Evolutionary conservation across 129 eudicot genomes (phyloP).

Genomic region (Artemisia argyi): DNA sequence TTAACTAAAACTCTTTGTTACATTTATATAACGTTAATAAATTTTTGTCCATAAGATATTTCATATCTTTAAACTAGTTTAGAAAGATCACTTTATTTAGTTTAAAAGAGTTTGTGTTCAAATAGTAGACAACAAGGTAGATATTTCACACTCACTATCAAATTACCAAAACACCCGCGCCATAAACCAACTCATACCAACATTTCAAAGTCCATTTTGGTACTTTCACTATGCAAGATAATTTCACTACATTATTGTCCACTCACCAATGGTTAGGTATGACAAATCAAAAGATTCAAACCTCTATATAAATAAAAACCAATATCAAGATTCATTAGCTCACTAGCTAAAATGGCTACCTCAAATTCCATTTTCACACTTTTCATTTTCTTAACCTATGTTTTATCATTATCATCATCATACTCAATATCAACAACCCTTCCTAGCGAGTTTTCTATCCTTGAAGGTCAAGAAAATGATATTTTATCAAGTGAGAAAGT

Average conservation of each 20-base stretch:
- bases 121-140: slow-evolving; percentile 29
- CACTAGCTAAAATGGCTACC: slow-evolving; percentile 38
- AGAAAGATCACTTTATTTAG: too few species aligned
- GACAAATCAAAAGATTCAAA: slow-evolving; percentile 31
- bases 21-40: too few species aligned
- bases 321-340: slow-evolving; percentile 27
- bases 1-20: not conserved
- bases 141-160: slow-evolving; percentile 1
- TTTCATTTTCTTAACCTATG: slow-evolving; percentile 29
- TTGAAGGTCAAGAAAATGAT: slow-evolving; percentile 28
- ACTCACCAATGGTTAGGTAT: slow-evolving; percentile 31
- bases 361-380: slow-evolving; percentile 22
- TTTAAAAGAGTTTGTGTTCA: slow-evolving; percentile 19
- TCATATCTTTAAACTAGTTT: not conserved
- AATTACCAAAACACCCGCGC: slow-evolving; percentile 24
- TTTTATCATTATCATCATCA: slow-evolving; percentile 10
- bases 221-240: slow-evolving; percentile 17
- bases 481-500: slow-evolving; percentile 35
- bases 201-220: slow-evolving; percentile 22
- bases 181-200: slow-evolving; percentile 2
- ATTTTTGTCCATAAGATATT: too few species aligned
- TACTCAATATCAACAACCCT: slow-evolving; percentile 20
- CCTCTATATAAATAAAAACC: slow-evolving; percentile 20
- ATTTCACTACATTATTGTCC: slow-evolving; percentile 18
- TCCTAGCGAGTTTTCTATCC: slow-evolving; percentile 39